phyloP scores from a whole-genome alignment of 192 early-diverging fungal species.

The Geosiphon pyriformis region DNA sequence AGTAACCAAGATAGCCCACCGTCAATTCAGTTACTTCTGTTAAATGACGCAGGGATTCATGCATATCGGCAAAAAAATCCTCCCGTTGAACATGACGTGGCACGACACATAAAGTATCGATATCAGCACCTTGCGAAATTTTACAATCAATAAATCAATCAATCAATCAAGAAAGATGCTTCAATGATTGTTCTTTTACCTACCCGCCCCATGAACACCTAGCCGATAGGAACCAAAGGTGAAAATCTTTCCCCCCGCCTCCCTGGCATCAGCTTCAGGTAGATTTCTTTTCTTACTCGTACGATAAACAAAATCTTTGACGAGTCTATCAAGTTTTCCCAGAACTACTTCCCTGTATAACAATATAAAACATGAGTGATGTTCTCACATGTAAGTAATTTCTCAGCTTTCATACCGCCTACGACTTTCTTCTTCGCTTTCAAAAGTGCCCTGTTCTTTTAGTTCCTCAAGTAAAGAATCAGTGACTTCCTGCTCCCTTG shows the following conservation, averaged over 20 bases:
- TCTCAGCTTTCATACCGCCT: slow-evolving; percentile 56
- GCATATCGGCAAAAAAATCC: slow-evolving; percentile 90
- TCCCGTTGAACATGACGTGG: slow-evolving; percentile 85
- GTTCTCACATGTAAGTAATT: background rate
- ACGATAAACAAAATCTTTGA: slow-evolving; percentile 89
- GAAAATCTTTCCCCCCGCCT: slow-evolving; percentile 93
- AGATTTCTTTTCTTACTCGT: slow-evolving; percentile 68
- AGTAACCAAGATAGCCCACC: slow-evolving; percentile 30
- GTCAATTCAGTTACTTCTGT: slow-evolving; percentile 84
- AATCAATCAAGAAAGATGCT: too few relatives aligned
- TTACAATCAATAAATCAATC: too few relatives aligned
- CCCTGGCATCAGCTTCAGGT: slow-evolving; percentile 75
- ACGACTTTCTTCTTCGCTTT: slow-evolving; percentile 76
- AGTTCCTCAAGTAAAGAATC: slow-evolving; percentile 66
- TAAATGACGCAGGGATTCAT: slow-evolving; percentile 73
- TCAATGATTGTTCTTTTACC: slow-evolving; percentile 12
- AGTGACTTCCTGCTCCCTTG: slow-evolving; percentile 64
- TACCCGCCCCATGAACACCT: slow-evolving; percentile 89
- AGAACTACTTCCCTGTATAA: slow-evolving; percentile 74
- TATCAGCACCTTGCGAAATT: slow-evolving; percentile 74
- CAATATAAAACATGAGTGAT: slow-evolving; percentile 11
- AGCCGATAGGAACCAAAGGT: slow-evolving; percentile 95
- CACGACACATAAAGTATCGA: slow-evolving; percentile 95
- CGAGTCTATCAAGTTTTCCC: slow-evolving; percentile 78
- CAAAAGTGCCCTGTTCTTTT: slow-evolving; percentile 73